Base-by-base conservation (phyloP, 192 early-diverging fungal species). In the Dimargaris cristalligena region DNA sequence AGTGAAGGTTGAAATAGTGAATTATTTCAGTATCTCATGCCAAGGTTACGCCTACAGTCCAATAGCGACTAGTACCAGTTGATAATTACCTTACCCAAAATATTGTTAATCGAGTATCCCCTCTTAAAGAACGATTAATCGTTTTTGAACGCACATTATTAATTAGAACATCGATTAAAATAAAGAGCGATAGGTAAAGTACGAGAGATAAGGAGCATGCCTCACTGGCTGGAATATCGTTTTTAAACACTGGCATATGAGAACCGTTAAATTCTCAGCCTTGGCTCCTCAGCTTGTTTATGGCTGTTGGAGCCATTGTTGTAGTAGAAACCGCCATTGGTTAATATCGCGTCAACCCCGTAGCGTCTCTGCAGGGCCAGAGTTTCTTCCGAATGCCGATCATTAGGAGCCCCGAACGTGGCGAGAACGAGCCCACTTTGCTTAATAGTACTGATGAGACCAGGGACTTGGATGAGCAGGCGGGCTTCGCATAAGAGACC, bases 281-380 rank as follows among this genome's bases (percentile, higher is more conserved):
- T 22, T 22, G 23, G 23, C 45, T 16, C 18, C 45, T 16, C 45
- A 10, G 23, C 20, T 16, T 46, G 20, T 16, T 46, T 46, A 22
- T 22, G 18, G 45, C 23, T 29, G 52, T 33, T 66, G 1, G 63
- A 61, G 51, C 67, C 69, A 0, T 65, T 38, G 3, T 71, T 70
- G 52, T 78, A 78, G 45, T 45, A 50, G 34, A 90, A 78, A 0
- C 88, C 81, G 13, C 78, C 72, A 41, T 82, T 70, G 16, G 80
- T 68, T 67, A 96, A 81, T 62, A 89, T 83, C 1, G 91, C 94
- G 70, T 99, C 96, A 33, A 96, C 92, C 20, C 92, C 92, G 64
- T 80, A 70, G 35, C 70, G 63, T 63, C 88, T 86, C 59, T 97
- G 96, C 44, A 84, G 64, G n/a, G 64, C 63, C 2, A 89, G 78